Conservation (phyloP, 192 early-diverging fungal species). For the Backusella westeae region DNA sequence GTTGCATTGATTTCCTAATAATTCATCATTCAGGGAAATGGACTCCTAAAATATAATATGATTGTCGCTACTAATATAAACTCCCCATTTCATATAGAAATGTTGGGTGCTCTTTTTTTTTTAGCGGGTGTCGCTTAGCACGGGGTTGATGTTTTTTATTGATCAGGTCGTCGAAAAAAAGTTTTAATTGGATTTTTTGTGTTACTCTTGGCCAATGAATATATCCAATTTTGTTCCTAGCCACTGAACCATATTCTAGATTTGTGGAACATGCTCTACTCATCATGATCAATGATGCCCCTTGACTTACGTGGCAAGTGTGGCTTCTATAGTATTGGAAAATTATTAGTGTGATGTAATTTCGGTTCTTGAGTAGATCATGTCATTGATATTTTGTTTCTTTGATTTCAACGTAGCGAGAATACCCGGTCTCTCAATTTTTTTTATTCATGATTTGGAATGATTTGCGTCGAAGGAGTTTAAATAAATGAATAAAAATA, state of each 20-base stretch:
- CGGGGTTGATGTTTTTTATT: not conserved
- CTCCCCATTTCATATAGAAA: slow-evolving; percentile 22
- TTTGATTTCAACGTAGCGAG: slow-evolving; percentile 28
- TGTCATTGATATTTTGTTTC: not conserved
- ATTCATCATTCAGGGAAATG: not conserved
- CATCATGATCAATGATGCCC: not conserved
- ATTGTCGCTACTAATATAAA: not conserved
- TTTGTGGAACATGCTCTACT: not conserved
- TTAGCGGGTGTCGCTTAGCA: not conserved
- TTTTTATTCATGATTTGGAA: slow-evolving; percentile 42
- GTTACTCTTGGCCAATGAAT: not conserved
- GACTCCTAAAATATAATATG: slow-evolving; percentile 15
- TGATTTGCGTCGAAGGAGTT: slow-evolving; percentile 36
- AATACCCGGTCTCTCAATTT: slow-evolving; percentile 36
- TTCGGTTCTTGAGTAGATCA: not conserved
- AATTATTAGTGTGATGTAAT: not conserved
- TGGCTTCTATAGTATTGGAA: slow-evolving; percentile 21
- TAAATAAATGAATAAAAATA: slow-evolving; percentile 22
- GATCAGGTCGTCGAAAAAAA: not conserved
- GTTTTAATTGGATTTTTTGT: slow-evolving; percentile 6
- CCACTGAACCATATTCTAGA: not conserved
- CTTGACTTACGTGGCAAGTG: not conserved
- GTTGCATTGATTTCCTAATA: slow-evolving; percentile 10
- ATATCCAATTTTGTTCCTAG: slow-evolving; percentile 5
- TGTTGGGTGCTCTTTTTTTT: not conserved